phyloP scores from a whole-genome alignment of 495 filamentous ascomycete species.

The Daldinia vernicosa region DNA sequence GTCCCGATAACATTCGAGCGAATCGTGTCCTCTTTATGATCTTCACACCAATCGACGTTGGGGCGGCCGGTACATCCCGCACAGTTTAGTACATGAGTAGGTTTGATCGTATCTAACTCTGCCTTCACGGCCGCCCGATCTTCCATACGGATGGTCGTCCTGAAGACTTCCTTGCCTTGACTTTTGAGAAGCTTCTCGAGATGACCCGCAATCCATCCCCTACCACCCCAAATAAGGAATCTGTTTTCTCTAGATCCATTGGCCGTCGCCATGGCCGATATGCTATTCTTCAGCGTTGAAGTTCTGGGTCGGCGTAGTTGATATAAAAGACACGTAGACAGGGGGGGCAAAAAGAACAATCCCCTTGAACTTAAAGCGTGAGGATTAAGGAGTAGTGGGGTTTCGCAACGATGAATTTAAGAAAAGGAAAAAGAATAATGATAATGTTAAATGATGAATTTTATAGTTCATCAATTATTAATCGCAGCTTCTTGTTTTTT shows the following conservation, averaged over 20 bases:
- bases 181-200: constrained; percentile 67
- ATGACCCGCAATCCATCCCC: constrained; percentile 71
- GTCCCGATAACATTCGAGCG: constrained; percentile 71
- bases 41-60: constrained; percentile 77
- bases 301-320: neutral
- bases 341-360: neutral
- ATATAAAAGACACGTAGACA: neutral
- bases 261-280: constrained; percentile 39
- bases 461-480: neutral
- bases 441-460: neutral
- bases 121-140: constrained; percentile 64
- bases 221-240: constrained; percentile 70
- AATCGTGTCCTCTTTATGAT: constrained; percentile 70
- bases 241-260: constrained; percentile 45
- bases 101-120: constrained; percentile 64
- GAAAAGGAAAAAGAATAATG: neutral
- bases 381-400: neutral
- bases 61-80: constrained; percentile 73
- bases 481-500: neutral
- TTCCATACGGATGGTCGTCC: constrained; percentile 69
- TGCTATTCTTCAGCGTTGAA: neutral
- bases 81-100: constrained; percentile 70
- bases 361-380: neutral
- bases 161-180: constrained; percentile 67
- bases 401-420: neutral